phyloP scores from a whole-genome alignment of 2,329 filamentous ascomycete species.

The Alternaria sp. region DNA sequence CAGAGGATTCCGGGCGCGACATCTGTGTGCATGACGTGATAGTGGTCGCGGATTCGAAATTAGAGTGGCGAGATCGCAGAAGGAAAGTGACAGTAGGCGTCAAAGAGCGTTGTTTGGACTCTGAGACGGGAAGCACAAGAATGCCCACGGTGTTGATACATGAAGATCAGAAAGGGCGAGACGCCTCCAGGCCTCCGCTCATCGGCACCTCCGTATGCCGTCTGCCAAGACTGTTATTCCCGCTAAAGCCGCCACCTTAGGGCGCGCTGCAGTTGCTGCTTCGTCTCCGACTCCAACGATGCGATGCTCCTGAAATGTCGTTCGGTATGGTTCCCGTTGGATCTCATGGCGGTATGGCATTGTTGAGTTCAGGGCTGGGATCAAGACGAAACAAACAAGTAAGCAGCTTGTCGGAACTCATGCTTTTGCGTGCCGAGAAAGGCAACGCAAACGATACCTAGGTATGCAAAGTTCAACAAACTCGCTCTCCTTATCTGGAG shows the following conservation, averaged over 20 bases:
- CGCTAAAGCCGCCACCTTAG: background rate
- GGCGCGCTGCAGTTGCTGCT: background rate
- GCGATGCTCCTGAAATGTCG: background rate
- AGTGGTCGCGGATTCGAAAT: background rate
- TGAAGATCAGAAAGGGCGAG: slow-evolving; percentile 6
- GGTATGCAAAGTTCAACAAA: background rate
- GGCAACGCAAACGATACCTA: background rate
- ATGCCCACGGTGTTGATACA: slow-evolving; percentile 9
- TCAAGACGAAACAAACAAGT: background rate
- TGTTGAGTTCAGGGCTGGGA: background rate
- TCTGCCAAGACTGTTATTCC: slow-evolving; percentile 6
- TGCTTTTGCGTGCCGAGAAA: background rate
- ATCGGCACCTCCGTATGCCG: slow-evolving; percentile 1
- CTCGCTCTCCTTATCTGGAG: background rate
- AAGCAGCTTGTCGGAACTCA: background rate
- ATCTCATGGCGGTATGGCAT: background rate
- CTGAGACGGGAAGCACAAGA: background rate
- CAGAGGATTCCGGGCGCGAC: slow-evolving; percentile 17
- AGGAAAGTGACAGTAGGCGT: background rate
- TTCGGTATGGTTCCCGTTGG: background rate
- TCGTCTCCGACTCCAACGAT: background rate
- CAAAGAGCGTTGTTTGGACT: background rate
- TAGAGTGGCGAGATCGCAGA: background rate
- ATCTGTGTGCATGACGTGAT: slow-evolving; percentile 20
- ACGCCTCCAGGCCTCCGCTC: slow-evolving; percentile 1